Percentiles rank a stretch among this genome's conserved stretches.
Evolutionary conservation across 352 stramenopile genomes (phyloP).

Genomic region (Pythium chondricola): DNA sequence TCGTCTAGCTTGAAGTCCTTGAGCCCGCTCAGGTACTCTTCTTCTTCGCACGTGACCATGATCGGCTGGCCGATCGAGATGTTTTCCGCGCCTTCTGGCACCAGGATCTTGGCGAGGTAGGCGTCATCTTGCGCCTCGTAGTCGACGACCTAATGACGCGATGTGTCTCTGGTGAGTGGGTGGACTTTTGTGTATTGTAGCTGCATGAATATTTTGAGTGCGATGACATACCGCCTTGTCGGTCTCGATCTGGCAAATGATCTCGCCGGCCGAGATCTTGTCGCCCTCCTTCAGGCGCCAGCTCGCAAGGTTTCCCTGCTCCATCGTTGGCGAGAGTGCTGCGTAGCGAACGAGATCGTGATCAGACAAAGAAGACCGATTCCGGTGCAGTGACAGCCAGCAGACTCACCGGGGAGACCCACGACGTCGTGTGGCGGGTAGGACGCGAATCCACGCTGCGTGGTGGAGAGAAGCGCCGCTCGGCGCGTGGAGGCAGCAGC

Average conservation of each 20-base stretch:
- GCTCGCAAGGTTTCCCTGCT: conserved; percentile 92
- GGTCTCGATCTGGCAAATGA: conserved; percentile 97
- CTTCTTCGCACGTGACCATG: conserved; percentile 94
- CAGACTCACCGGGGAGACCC: conserved; percentile 53
- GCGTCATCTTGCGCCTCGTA: conserved; percentile 98
- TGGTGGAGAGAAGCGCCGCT: conserved; percentile 19
- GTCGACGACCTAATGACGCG: conserved; percentile 80
- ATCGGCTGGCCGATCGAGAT: conserved; percentile 93
- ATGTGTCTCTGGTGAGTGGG: not conserved
- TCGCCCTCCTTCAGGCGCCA: conserved; percentile 94
- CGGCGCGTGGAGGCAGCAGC: conserved; percentile 25
- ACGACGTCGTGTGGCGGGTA: conserved; percentile 78
- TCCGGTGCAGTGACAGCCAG: not conserved
- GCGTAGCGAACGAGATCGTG: no score
- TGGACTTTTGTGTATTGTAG: no score
- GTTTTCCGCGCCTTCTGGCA: conserved; percentile 84
- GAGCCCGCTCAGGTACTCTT: conserved; percentile 54
- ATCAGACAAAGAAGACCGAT: no score
- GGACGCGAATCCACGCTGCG: conserved; percentile 49
- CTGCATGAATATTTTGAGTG: no score
- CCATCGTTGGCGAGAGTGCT: conserved; percentile 97
- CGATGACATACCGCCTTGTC: conserved; percentile 95
- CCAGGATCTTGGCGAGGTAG: conserved; percentile 95
- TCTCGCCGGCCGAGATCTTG: conserved; percentile 89
- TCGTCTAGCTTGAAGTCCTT: conserved; percentile 76